phyloP scores from a whole-genome alignment of 1,139 yeast species.

The Petasospora rhodanensis region DNA sequence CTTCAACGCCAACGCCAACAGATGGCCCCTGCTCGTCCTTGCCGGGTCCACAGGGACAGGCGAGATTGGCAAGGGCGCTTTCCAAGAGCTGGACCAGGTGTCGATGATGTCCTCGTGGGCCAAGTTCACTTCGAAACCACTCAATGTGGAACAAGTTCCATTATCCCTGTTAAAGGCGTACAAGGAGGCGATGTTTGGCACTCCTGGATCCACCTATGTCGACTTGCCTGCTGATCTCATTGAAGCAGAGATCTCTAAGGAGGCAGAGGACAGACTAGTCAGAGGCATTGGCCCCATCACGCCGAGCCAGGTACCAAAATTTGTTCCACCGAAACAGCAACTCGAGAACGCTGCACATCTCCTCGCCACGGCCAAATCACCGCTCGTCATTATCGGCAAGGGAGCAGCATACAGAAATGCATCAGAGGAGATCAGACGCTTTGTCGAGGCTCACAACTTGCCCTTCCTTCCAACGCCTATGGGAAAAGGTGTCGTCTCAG shows the following conservation, averaged over 20 bases:
- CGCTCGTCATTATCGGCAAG: constrained; percentile 58
- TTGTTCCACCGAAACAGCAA: constrained; percentile 36
- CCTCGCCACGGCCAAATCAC: constrained; percentile 35
- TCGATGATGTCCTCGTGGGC: constrained; percentile 40
- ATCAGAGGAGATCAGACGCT: constrained; percentile 33
- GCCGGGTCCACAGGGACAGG: constrained; percentile 54
- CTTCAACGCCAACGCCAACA: constrained; percentile 52
- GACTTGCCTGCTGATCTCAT: constrained; percentile 63
- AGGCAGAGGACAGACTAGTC: constrained; percentile 4
- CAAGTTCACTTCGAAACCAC: constrained; percentile 47
- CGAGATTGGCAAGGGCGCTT: constrained; percentile 52
- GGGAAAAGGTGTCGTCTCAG: constrained; percentile 68
- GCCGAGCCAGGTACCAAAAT: constrained; percentile 28
- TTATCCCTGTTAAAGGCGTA: constrained; percentile 43
- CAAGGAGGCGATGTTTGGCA: constrained; percentile 41
- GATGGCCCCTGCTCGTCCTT: constrained; percentile 55
- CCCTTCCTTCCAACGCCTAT: constrained; percentile 67
- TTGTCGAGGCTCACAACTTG: constrained; percentile 37
- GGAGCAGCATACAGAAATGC: constrained; percentile 50
- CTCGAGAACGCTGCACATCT: constrained; percentile 34
- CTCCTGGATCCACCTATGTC: constrained; percentile 55
- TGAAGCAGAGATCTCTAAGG: constrained; percentile 26
- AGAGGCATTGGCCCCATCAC: constrained; percentile 7
- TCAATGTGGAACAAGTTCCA: constrained; percentile 34
- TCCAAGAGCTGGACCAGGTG: constrained; percentile 63